phyloP scores from a whole-genome alignment of 2,329 filamentous ascomycete species.

The Arthrinium puccinioides region DNA sequence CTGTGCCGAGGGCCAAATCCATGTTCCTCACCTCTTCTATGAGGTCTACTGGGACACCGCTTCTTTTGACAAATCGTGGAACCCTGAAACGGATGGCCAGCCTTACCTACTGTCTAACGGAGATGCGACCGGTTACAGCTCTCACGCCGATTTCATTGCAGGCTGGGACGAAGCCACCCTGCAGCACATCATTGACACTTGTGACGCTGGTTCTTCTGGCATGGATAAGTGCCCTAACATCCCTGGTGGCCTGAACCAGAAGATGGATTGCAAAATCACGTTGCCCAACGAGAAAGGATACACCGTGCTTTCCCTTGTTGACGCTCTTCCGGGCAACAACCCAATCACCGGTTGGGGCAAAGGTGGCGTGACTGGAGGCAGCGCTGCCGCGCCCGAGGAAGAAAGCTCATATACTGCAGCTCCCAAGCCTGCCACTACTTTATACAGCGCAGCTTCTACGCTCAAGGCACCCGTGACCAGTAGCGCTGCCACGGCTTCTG shows the following conservation, averaged over 20 bases:
- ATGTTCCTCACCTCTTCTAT: constrained; percentile 50
- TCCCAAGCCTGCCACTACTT: no score
- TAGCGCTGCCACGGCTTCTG: no score
- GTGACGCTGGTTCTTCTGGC: constrained; percentile 50
- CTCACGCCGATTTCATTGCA: constrained; percentile 66
- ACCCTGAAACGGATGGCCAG: constrained; percentile 43
- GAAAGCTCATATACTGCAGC: no score
- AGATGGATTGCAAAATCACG: constrained; percentile 42
- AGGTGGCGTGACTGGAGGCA: no score
- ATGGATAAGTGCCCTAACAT: constrained; percentile 58
- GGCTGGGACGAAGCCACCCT: constrained; percentile 64
- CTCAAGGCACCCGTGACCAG: no score
- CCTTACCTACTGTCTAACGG: constrained; percentile 65
- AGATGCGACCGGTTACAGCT: constrained; percentile 62
- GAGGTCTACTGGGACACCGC: constrained; percentile 56
- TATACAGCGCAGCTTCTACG: no score
- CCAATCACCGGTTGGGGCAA: constrained; percentile 40
- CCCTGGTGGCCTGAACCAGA: constrained; percentile 41
- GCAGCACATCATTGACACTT: constrained; percentile 60
- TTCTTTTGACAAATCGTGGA: constrained; percentile 44
- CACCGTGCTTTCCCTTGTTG: constrained; percentile 36
- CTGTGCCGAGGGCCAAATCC: constrained; percentile 47
- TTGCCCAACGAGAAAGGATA: no score
- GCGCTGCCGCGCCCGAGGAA: no score
- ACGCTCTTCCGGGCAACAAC: constrained; percentile 47